Evolutionary conservation across 2,329 filamentous ascomycete genomes (phyloP).

Genomic region (Neofusicoccum kwambonambiense): DNA sequence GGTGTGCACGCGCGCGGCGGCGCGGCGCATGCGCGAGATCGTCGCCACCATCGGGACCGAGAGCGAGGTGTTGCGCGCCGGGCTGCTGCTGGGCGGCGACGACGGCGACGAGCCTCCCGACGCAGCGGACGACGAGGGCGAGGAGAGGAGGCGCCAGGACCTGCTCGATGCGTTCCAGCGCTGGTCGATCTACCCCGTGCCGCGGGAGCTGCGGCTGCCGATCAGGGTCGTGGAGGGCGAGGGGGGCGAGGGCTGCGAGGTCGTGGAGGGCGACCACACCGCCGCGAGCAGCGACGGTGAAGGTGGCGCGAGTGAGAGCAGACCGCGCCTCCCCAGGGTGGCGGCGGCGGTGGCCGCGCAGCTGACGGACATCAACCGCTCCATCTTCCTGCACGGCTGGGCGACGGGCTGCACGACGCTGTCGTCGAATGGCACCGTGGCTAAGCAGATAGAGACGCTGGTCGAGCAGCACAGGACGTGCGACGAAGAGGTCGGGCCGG

Average conservation of each 20-base stretch:
- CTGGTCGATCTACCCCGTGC: conserved; percentile 56
- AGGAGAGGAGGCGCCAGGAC: conserved; percentile 20
- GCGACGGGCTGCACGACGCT: conserved; percentile 61
- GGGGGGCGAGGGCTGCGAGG: no score
- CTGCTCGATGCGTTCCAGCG: conserved; percentile 31
- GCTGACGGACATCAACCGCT: conserved; percentile 62
- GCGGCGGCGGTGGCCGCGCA: conserved; percentile 46
- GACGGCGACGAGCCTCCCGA: not conserved
- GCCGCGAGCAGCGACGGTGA: no score
- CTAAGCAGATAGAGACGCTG: conserved; percentile 61
- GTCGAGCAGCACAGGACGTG: conserved; percentile 52
- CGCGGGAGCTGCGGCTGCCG: conserved; percentile 57
- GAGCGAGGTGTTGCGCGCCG: conserved; percentile 53
- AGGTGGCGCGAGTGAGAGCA: not conserved
- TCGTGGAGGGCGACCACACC: no score
- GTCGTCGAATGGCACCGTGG: conserved; percentile 67
- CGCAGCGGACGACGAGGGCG: conserved; percentile 20
- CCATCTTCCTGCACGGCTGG: conserved; percentile 75
- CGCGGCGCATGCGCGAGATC: conserved; percentile 57
- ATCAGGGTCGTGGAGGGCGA: conserved; percentile 50
- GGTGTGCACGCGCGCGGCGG: conserved; percentile 66
- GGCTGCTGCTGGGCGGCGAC: conserved; percentile 49
- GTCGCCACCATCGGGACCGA: conserved; percentile 40
- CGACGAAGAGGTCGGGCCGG: conserved; percentile 56
- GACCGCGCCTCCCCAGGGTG: conserved; percentile 43